phyloP scores from a whole-genome alignment of 306 rosid genomes.

The Prunus salicina region DNA sequence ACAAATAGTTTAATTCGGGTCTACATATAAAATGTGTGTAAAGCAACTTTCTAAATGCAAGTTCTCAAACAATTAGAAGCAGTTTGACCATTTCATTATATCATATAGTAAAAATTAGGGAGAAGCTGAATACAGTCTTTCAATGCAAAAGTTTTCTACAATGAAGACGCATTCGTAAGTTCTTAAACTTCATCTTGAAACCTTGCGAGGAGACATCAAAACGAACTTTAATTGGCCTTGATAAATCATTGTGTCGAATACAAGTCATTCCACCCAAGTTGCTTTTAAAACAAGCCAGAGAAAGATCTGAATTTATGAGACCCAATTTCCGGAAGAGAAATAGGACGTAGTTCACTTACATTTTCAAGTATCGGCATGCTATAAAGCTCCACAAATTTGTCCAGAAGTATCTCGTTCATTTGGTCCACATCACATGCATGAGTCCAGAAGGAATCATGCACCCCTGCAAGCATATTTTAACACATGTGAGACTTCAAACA shows the following conservation, averaged over 20 bases:
- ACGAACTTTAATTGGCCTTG: too few species aligned
- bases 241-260: too few species aligned
- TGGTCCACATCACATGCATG: slow-evolving; percentile 31
- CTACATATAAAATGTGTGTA: background rate
- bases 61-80: too few species aligned
- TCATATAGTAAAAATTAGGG: too few species aligned
- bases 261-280: background rate
- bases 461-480: too few species aligned
- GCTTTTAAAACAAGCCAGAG: background rate
- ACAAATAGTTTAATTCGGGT: too few species aligned
- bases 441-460: too few species aligned
- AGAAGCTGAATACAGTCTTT: background rate
- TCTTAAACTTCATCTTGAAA: too few species aligned
- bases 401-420: slow-evolving; percentile 69
- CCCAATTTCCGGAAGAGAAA: background rate
- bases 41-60: background rate
- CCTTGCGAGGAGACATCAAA: too few species aligned
- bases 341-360: slow-evolving; percentile 31
- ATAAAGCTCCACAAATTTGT: slow-evolving; percentile 77
- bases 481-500: too few species aligned
- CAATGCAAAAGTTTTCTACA: too few species aligned
- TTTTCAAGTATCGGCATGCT: slow-evolving; percentile 61
- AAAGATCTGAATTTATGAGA: background rate
- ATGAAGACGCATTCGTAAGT: background rate
- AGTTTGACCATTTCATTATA: too few species aligned